Base-by-base conservation (phyloP, 2,329 filamentous ascomycete species). In the Metarhizium rileyi region DNA sequence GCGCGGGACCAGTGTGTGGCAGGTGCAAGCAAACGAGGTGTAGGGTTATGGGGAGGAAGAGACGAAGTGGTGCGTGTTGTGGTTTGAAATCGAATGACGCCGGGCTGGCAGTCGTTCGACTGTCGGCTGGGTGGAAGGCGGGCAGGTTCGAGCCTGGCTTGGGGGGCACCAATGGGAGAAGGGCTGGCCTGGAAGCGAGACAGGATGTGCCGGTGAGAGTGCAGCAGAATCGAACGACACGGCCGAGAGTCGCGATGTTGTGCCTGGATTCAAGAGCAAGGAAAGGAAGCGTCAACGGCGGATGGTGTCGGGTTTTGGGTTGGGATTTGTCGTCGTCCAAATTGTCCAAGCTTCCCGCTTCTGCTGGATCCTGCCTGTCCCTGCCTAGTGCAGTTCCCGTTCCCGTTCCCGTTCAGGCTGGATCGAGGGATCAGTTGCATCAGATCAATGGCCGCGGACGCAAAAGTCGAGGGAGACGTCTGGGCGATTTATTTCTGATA, bases 11-110 rank as follows among this genome's bases (percentile, higher is more conserved):
- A n/a, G 40, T 27, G 20, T 18, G 45, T 12, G 44, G 28, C 49
- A 40, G 27, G 28, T 47, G 38, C 46, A 48, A 44, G 44, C 23
- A 25, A 46, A 49, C 47, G 38, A 49, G 10, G 25, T 23, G 38
- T 25, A 23, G 12, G 38, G 38, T 42, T 42, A 42, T 42, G 38
- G 38, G 20, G 38, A 42, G 38, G 38, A n/a, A 42, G 22, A 42
- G n/a, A 42, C 47, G 46, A 40, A 25, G 30, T 30, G 43, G 44
- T 28, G 43, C 43, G 46, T 45, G 35, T 43, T 38, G 47, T 47
- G 44, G 44, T 40, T 47, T 42, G 27, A 33, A 50, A 52, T 50
- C 50, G 48, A 50, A 52, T 40, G 48, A 52, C 50, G 45, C 20
- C 42, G 27, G 48, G 35, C 44, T 30, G 41, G 44, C 23, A 44